A percentile compares a stretch with the other conserved stretches of the same genome.
Conservation (phyloP, 345 rosid genomes). For the Nephelium lappaceum region DNA sequence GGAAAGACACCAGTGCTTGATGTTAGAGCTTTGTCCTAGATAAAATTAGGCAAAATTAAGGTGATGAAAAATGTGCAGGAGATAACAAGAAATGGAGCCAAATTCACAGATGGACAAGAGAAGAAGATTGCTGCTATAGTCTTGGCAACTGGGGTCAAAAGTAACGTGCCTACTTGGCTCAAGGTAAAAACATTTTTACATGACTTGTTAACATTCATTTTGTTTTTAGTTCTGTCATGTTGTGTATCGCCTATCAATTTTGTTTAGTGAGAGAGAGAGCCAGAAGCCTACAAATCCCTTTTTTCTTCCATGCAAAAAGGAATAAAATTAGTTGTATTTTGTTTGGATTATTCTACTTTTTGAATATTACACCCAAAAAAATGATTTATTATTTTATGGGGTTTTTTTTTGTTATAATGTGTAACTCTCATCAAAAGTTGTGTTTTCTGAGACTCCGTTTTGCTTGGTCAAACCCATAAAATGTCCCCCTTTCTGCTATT, state of each 20-base stretch:
- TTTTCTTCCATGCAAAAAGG: slow-evolving; percentile 42
- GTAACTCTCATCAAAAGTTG: too few relatives aligned
- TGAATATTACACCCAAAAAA: background rate
- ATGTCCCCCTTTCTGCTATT: too few relatives aligned
- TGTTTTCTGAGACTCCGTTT: too few relatives aligned
- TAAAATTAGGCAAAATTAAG: slow-evolving; percentile 71
- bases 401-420: too few relatives aligned
- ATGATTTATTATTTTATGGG: too few relatives aligned
- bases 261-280: slow-evolving; percentile 10
- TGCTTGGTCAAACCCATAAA: too few relatives aligned
- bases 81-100: slow-evolving; percentile 64
- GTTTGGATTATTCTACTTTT: slow-evolving; percentile 23
- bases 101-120: slow-evolving; percentile 80
- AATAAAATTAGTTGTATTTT: slow-evolving; percentile 31
- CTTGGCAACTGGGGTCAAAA: slow-evolving; percentile 87
- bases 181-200: slow-evolving; percentile 44
- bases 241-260: slow-evolving; percentile 43
- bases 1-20: slow-evolving; percentile 96
- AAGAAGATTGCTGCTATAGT: slow-evolving; percentile 70
- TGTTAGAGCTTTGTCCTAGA: slow-evolving; percentile 71
- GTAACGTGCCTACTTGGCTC: slow-evolving; percentile 93
- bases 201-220: slow-evolving; percentile 19
- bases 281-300: slow-evolving; percentile 43
- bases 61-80: slow-evolving; percentile 73
- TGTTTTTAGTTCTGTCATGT: slow-evolving; percentile 44